A percentile compares a stretch with the other conserved stretches of the same genome.
These are phyloP conservation scores for Eucalyptus pauciflora DNA, from an alignment of 345 rosid genomes.

Conservation along the genomic window DNA sequence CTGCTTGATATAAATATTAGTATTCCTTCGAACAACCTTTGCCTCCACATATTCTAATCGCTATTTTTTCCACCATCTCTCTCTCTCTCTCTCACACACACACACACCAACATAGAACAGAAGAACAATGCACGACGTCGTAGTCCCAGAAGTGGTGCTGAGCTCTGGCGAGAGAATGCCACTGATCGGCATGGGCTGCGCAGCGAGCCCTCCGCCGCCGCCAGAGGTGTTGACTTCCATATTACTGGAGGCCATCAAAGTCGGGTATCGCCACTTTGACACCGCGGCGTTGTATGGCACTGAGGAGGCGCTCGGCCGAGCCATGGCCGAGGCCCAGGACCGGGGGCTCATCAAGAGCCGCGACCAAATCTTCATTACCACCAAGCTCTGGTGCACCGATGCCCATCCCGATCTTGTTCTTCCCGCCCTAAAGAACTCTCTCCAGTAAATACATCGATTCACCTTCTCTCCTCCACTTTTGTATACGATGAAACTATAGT, in stretches of 20 bases:
- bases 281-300: slow-evolving; percentile 35
- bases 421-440: slow-evolving; percentile 25
- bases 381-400: slow-evolving; percentile 43
- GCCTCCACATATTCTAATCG: not conserved
- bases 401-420: slow-evolving; percentile 41
- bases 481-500: not conserved
- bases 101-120: not conserved
- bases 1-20: not conserved
- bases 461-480: not conserved
- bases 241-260: slow-evolving; percentile 24
- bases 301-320: slow-evolving; percentile 40
- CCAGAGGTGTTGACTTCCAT: not conserved
- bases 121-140: not conserved
- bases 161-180: slow-evolving; percentile 28
- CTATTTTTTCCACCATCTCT: not conserved
- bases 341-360: slow-evolving; percentile 23
- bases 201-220: not conserved
- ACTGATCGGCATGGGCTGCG: slow-evolving; percentile 18
- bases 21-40: not conserved
- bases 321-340: slow-evolving; percentile 25
- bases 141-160: not conserved
- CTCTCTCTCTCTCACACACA: not conserved
- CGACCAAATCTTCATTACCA: slow-evolving; percentile 45
- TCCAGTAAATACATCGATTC: not conserved
- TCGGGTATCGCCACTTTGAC: slow-evolving; percentile 65